Percentiles rank a stretch among this genome's conserved stretches.
Evolutionary conservation across 1,284 basidiomycete species (phyloP).

Genomic region (Malassezia nana): DNA sequence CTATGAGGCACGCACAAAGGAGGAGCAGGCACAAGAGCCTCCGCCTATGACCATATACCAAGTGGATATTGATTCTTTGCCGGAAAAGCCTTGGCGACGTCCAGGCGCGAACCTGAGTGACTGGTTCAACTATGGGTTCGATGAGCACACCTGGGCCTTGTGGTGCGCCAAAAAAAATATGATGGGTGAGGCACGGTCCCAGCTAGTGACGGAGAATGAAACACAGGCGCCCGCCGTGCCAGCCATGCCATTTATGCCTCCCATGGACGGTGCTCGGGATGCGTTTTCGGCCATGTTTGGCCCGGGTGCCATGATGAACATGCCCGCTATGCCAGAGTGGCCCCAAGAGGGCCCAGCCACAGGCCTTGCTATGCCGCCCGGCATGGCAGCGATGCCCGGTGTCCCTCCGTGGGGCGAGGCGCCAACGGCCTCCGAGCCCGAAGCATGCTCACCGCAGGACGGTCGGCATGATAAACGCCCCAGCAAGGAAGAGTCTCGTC

Average conservation of each 20-base stretch:
- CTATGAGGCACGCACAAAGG: slow-evolving; percentile 45
- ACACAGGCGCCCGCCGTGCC: background rate
- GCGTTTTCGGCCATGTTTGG: slow-evolving; percentile 38
- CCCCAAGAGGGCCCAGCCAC: background rate
- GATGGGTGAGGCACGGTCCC: slow-evolving; percentile 65
- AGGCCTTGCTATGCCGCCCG: slow-evolving; percentile 16
- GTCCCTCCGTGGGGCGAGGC: background rate
- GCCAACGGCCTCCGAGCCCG: background rate
- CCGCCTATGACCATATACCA: slow-evolving; percentile 66
- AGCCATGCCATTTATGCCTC: background rate
- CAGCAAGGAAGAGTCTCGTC: background rate
- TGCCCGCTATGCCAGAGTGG: slow-evolving; percentile 29
- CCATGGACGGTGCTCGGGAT: slow-evolving; percentile 14
- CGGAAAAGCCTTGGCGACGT: slow-evolving; percentile 76
- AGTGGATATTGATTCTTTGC: slow-evolving; percentile 68
- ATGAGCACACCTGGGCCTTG: slow-evolving; percentile 86
- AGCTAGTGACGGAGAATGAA: slow-evolving; percentile 34
- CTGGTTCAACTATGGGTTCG: slow-evolving; percentile 99
- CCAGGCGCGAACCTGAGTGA: slow-evolving; percentile 89
- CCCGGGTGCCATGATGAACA: slow-evolving; percentile 22
- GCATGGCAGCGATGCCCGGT: slow-evolving; percentile 21
- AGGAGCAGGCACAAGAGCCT: slow-evolving; percentile 35
- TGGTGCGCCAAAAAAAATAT: slow-evolving; percentile 78
- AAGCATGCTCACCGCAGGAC: background rate
- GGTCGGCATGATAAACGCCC: background rate